Conservation (phyloP, 768 basidiomycete species). For the Omphalotus guepiniiformis region DNA sequence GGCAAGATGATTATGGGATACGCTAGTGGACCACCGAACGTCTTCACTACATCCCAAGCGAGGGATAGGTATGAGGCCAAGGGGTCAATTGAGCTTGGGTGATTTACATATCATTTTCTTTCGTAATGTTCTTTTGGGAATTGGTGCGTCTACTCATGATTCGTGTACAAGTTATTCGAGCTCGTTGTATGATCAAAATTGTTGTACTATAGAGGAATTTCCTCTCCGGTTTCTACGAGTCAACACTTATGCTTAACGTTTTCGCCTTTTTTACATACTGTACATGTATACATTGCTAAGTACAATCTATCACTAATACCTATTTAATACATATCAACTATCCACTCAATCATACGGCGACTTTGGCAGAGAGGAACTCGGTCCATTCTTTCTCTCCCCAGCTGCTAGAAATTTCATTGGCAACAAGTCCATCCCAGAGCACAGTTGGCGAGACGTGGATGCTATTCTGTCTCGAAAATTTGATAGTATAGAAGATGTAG, state of each 20-base stretch:
- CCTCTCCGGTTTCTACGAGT: too few relatives aligned
- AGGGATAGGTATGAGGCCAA: conserved; percentile 5
- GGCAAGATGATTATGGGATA: conserved; percentile 49
- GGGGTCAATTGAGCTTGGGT: conserved; percentile 3
- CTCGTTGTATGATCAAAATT: too few relatives aligned
- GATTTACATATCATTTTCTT: too few relatives aligned
- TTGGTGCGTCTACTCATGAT: too few relatives aligned
- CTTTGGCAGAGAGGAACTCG: conserved; percentile 62
- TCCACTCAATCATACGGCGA: conserved; percentile 38
- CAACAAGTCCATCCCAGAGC: conserved; percentile 73
- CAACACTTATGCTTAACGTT: too few relatives aligned
- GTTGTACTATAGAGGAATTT: too few relatives aligned
- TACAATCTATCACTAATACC: background rate
- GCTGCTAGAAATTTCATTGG: conserved; percentile 69
- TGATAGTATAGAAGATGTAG: conserved; percentile 43
- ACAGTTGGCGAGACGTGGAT: conserved; percentile 88
- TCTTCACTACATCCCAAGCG: conserved; percentile 19
- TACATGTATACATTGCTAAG: background rate
- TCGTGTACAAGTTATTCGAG: too few relatives aligned
- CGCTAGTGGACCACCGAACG: conserved; percentile 34
- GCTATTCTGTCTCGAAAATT: conserved; percentile 85
- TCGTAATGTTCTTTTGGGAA: too few relatives aligned
- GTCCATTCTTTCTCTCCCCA: conserved; percentile 84
- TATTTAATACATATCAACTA: too few relatives aligned
- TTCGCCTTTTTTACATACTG: background rate